Conservation (phyloP, 129 eudicot species). For the Lactuca saligna region DNA sequence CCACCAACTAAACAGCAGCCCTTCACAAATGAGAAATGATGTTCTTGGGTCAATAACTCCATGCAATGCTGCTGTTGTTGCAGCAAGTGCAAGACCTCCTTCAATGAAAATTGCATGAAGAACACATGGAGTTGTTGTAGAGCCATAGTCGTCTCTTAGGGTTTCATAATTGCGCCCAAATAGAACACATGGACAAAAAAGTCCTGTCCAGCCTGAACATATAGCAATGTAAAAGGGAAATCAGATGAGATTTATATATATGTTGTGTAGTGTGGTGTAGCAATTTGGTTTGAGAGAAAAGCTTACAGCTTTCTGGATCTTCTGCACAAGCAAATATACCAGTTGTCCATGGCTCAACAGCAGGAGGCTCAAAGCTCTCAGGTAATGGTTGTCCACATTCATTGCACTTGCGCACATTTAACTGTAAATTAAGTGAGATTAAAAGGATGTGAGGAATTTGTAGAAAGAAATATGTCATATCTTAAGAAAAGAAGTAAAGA, state of each 20-base stretch:
- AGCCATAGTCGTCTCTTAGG: slow-evolving; percentile 78
- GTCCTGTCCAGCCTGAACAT: slow-evolving; percentile 79
- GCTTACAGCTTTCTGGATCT: slow-evolving; percentile 92
- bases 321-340: slow-evolving; percentile 88
- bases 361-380: slow-evolving; percentile 83
- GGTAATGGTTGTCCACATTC: slow-evolving; percentile 95
- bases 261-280: neutral
- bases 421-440: slow-evolving; percentile 33
- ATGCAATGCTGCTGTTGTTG: slow-evolving; percentile 69
- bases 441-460: neutral
- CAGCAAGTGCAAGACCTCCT: slow-evolving; percentile 88
- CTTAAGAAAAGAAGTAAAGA: neutral
- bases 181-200: slow-evolving; percentile 93
- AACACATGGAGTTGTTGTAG: slow-evolving; percentile 77
- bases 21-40: slow-evolving; percentile 79
- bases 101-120: slow-evolving; percentile 92
- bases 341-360: slow-evolving; percentile 89
- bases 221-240: neutral
- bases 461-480: neutral
- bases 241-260: neutral
- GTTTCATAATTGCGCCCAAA: slow-evolving; percentile 88
- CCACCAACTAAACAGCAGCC: slow-evolving; percentile 94
- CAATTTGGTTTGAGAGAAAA: neutral
- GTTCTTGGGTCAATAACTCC: slow-evolving; percentile 81
- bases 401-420: slow-evolving; percentile 76